phyloP scores from a whole-genome alignment of 345 rosid genomes.

The Eucalyptus lansdowneana region DNA sequence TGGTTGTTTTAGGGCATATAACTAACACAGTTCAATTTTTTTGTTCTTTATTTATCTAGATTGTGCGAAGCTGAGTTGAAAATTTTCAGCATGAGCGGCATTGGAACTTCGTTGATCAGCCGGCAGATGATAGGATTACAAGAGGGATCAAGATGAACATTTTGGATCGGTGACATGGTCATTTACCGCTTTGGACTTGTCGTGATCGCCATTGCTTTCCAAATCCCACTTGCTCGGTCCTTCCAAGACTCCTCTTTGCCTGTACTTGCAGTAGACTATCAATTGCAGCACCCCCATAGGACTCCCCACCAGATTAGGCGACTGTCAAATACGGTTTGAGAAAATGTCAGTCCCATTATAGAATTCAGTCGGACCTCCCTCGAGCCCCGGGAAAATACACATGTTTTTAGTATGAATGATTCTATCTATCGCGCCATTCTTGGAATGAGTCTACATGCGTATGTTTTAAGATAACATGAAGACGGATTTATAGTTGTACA shows the following conservation, averaged over 20 bases:
- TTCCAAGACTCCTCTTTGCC: slow-evolving; percentile 31
- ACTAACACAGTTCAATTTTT: background rate
- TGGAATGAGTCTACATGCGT: background rate
- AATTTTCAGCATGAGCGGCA: background rate
- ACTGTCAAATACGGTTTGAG: slow-evolving; percentile 15
- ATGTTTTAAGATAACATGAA: background rate
- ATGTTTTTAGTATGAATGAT: background rate
- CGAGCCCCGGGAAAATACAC: background rate
- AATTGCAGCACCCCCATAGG: slow-evolving; percentile 73
- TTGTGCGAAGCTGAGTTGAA: background rate
- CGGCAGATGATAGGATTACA: background rate
- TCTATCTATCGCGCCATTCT: background rate
- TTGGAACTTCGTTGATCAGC: background rate
- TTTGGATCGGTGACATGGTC: background rate
- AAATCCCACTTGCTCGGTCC: slow-evolving; percentile 34
- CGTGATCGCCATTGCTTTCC: slow-evolving; percentile 13
- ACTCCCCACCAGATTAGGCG: slow-evolving; percentile 58
- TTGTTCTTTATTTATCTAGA: background rate
- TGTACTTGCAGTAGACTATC: slow-evolving; percentile 49
- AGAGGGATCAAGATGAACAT: background rate
- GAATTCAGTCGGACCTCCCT: background rate
- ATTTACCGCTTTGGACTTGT: slow-evolving; percentile 3
- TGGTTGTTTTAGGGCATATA: too few species aligned
- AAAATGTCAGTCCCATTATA: background rate
- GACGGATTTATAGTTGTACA: background rate